These are phyloP conservation scores for Coprinellus aureogranulatus DNA, from an alignment of 768 basidiomycete species.

Conservation along the genomic window DNA sequence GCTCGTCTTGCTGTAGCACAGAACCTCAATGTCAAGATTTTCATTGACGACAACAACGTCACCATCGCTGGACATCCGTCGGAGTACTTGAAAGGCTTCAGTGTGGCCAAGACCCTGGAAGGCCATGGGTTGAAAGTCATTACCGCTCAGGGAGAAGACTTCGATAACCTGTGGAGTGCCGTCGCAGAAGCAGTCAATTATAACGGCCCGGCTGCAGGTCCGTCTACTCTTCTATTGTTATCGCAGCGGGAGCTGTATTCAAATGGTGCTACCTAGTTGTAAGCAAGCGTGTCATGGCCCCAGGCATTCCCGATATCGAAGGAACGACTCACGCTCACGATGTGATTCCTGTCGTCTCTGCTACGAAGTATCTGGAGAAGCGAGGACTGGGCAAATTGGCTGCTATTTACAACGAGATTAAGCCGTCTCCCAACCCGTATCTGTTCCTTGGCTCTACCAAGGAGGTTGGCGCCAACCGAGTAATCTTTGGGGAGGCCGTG, in stretches of 20 bases:
- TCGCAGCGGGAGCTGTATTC: not conserved
- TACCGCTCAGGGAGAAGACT: slow-evolving; percentile 72
- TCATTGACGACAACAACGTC: slow-evolving; percentile 90
- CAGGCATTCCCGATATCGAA: slow-evolving; percentile 71
- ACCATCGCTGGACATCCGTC: slow-evolving; percentile 92
- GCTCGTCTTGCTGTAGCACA: slow-evolving; percentile 85
- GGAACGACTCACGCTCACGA: slow-evolving; percentile 82
- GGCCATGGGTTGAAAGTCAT: slow-evolving; percentile 83
- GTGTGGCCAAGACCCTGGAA: slow-evolving; percentile 64
- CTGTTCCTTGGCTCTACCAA: slow-evolving; percentile 68
- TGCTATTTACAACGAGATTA: slow-evolving; percentile 62
- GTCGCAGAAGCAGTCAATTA: slow-evolving; percentile 53
- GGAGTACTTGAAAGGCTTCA: slow-evolving; percentile 78
- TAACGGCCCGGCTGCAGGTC: slow-evolving; percentile 78
- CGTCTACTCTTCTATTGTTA: slow-evolving; percentile 14
- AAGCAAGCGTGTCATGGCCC: slow-evolving; percentile 66
- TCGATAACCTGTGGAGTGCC: slow-evolving; percentile 74
- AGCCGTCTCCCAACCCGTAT: slow-evolving; percentile 54
- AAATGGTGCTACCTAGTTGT: slow-evolving; percentile 44
- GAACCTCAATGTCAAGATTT: slow-evolving; percentile 75
- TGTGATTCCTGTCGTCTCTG: slow-evolving; percentile 79
- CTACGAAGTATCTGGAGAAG: slow-evolving; percentile 66
- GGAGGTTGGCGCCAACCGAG: slow-evolving; percentile 77
- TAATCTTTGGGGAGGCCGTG: slow-evolving; percentile 83
- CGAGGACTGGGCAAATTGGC: slow-evolving; percentile 59